phyloP scores from a whole-genome alignment of 352 stramenopile species.

The Phytophthora gonapodyides region DNA sequence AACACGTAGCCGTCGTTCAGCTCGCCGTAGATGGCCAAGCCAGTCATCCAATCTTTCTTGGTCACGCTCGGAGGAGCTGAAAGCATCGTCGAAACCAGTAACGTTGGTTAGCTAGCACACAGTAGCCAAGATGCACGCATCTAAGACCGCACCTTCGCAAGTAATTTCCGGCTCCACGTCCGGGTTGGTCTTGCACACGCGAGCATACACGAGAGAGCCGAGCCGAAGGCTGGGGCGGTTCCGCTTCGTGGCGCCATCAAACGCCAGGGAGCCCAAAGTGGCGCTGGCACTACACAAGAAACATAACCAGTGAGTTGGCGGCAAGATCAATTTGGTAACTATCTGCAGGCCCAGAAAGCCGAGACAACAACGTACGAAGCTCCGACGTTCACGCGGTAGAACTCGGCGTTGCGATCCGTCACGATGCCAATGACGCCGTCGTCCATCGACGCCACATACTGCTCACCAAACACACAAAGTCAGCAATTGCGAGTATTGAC shows the following conservation, averaged over 20 bases:
- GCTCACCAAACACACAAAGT: conserved; percentile 11
- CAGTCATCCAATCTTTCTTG: conserved; percentile 99
- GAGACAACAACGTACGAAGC: conserved; percentile 68
- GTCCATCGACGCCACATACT: conserved; percentile 80
- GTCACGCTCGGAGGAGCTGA: conserved; percentile 77
- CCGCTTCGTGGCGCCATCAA: conserved; percentile 98
- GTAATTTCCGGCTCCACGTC: conserved; percentile 95
- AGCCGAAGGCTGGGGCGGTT: conserved; percentile 95
- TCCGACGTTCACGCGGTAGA: conserved; percentile 96
- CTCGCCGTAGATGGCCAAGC: conserved; percentile 96
- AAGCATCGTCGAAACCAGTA: conserved; percentile 15
- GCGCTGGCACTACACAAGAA: conserved; percentile 56
- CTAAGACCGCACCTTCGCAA: conserved; percentile 82
- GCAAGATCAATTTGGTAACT: background rate
- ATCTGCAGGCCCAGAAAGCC: conserved; percentile 1
- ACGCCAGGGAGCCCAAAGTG: conserved; percentile 84
- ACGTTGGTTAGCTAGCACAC: conserved; percentile 5
- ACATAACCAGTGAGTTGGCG: conserved; percentile 9
- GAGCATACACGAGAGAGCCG: conserved; percentile 95
- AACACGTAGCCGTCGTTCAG: conserved; percentile 94
- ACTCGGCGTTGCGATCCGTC: conserved; percentile 92
- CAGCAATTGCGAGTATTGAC: background rate
- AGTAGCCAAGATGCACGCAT: conserved; percentile 4
- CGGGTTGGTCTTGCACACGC: conserved; percentile 85
- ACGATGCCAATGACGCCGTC: conserved; percentile 96